Evolutionary conservation across 2,329 filamentous ascomycete genomes (phyloP).

Genomic region (Fusarium nodosum): DNA sequence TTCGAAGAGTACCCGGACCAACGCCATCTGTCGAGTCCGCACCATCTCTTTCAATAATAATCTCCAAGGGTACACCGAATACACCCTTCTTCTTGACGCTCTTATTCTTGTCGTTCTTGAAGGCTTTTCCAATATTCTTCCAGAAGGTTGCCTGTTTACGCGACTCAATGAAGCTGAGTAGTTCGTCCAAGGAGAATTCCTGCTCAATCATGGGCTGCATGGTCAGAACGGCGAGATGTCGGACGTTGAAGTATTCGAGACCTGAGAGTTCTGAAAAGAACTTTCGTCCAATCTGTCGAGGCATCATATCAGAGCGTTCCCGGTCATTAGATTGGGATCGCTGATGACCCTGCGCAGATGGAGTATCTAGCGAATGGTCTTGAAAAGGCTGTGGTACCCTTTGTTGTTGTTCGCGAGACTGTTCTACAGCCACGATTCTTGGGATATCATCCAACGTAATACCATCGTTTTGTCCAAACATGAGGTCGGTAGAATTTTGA

Average conservation of each 20-base stretch:
- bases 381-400: slow-evolving; percentile 57
- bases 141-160: slow-evolving; percentile 92
- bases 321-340: slow-evolving; percentile 70
- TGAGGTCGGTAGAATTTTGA: slow-evolving; percentile 77
- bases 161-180: slow-evolving; percentile 92
- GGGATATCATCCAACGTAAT: slow-evolving; percentile 97
- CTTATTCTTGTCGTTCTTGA: slow-evolving; percentile 86
- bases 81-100: slow-evolving; percentile 90
- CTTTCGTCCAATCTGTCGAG: slow-evolving; percentile 73
- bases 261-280: slow-evolving; percentile 98
- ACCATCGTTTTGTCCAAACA: slow-evolving; percentile 90
- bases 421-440: slow-evolving; percentile 93
- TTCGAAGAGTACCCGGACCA: slow-evolving; percentile 88
- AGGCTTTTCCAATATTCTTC: slow-evolving; percentile 97
- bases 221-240: slow-evolving; percentile 92
- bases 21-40: slow-evolving; percentile 98
- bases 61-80: slow-evolving; percentile 89
- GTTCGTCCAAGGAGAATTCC: slow-evolving; percentile 93
- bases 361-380: slow-evolving; percentile 58
- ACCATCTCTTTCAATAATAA: slow-evolving; percentile 91
- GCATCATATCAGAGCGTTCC: slow-evolving; percentile 66
- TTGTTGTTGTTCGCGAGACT: slow-evolving; percentile 90
- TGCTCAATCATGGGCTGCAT: slow-evolving; percentile 93
- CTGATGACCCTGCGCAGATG: slow-evolving; percentile 73
- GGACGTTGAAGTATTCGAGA: slow-evolving; percentile 96